These are phyloP conservation scores for Coniosporium tulheliwenetii DNA, from an alignment of 2,329 filamentous ascomycete genomes.

Conservation along the genomic window DNA sequence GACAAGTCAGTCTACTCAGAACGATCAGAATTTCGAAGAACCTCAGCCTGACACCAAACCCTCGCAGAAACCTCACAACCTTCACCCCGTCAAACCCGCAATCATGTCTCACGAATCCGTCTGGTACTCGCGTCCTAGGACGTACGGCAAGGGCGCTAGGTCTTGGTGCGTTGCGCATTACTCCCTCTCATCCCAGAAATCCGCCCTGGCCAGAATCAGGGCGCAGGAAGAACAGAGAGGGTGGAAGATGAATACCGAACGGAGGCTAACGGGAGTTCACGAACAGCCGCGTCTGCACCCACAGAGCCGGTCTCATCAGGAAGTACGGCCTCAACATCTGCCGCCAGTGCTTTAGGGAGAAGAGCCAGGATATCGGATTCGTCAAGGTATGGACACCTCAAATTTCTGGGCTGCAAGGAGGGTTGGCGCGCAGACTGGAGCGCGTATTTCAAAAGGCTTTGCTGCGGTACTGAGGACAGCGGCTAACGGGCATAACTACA, in stretches of 20 bases:
- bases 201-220: constrained; percentile 1
- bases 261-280: constrained; percentile 11
- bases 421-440: too few relatives aligned
- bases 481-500: too few relatives aligned
- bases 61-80: not conserved
- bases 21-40: too few relatives aligned
- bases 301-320: constrained; percentile 98
- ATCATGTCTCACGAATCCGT: constrained; percentile 83
- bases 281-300: constrained; percentile 67
- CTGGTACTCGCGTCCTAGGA: constrained; percentile 97
- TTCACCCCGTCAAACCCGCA: not conserved
- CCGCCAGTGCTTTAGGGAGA: constrained; percentile 58
- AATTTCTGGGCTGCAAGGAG: too few relatives aligned
- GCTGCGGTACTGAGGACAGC: too few relatives aligned
- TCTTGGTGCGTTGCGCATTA: constrained; percentile 54
- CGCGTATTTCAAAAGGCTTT: too few relatives aligned
- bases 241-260: constrained; percentile 4
- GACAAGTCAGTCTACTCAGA: too few relatives aligned
- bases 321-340: constrained; percentile 93
- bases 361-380: constrained; percentile 52
- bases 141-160: constrained; percentile 92
- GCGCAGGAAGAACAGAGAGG: constrained; percentile 1
- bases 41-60: not conserved
- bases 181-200: constrained; percentile 1
- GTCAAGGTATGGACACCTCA: constrained; percentile 38